Conservation (phyloP, 768 basidiomycete genomes). For the Russula sp. region DNA sequence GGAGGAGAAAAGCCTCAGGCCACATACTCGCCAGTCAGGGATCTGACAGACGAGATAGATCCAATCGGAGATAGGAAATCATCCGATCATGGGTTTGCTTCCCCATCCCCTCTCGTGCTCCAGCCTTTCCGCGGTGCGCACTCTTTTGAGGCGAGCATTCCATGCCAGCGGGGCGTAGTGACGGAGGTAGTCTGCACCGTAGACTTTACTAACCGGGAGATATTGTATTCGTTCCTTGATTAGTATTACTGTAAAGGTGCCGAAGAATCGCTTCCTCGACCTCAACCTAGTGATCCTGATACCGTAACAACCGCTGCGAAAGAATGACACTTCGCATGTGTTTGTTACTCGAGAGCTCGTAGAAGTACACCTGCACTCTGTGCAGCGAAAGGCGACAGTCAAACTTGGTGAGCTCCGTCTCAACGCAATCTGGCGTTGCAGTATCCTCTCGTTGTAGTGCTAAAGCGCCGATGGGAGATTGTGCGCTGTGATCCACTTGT, state of each 20-base stretch:
- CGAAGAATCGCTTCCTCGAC: no score
- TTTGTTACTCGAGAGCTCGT: no score
- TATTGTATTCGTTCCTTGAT: not conserved
- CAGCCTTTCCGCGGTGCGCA: not conserved
- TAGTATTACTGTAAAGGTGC: not conserved
- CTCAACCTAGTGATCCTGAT: no score
- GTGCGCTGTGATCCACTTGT: no score
- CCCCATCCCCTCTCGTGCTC: not conserved
- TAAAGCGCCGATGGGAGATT: no score
- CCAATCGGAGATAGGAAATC: not conserved
- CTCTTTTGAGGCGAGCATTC: not conserved
- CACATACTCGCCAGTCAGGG: not conserved
- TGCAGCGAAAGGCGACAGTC: no score
- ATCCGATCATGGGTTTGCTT: not conserved
- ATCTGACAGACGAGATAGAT: not conserved
- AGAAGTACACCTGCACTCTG: not conserved
- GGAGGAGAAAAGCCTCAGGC: not conserved
- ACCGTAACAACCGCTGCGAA: not conserved
- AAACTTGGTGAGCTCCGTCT: no score
- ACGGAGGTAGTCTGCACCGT: not conserved
- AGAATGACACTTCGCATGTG: no score
- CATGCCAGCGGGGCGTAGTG: not conserved
- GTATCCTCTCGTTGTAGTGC: no score
- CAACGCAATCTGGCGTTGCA: no score
- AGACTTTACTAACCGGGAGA: not conserved